Base-by-base conservation (phyloP, 331 rosid species). In the Cydonia oblonga region DNA sequence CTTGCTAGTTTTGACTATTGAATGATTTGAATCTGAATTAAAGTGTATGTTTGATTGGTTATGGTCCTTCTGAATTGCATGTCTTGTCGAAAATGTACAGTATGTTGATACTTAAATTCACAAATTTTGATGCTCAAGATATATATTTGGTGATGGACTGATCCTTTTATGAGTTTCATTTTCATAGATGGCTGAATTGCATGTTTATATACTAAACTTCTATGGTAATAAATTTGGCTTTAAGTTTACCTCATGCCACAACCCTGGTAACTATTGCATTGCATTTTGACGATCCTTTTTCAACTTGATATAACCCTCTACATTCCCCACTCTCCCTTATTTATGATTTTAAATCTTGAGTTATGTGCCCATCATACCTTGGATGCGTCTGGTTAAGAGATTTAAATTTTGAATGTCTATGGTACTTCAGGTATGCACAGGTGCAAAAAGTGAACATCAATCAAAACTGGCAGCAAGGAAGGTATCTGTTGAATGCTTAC, bases 401-500 rank as follows among this genome's bases (percentile, higher is more conserved):
- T 68, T 49, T 53, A 24, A 33, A 14, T 13, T 22, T 10, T 65
- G 42, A 11, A 35, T 65, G 13, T 30, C 6, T 10, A 24, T 64
- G 18, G 68, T 68, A 59, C 22, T 57, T 60, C 83, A 93, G 97
- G 98, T 95, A 64, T 95, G 98, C 78, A 91, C 98, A 6, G 96
- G 98, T 73, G 98, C 97, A 25, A 95, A 91, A 85, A 89, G 98
- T 76, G 98, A 93, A 82, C 76, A 74, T 2, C 97, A 91, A 76
- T 93, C 42, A 38, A 38, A 38, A 38, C 80, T 93, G 84, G 98
- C 98, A 5, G 97, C 98, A 58, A 86, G 98, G 64, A 93, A 93
- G 97, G 97, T 93, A 77, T 65, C 16, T 16, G 49, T 79, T 19
- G 16, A 58, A 58, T 73, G 28, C 32, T 75, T 23, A 20, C 32